These are phyloP conservation scores for Vitis hybrid DNA, from an alignment of 177 flowering plant genomes.

Conservation along the genomic window DNA sequence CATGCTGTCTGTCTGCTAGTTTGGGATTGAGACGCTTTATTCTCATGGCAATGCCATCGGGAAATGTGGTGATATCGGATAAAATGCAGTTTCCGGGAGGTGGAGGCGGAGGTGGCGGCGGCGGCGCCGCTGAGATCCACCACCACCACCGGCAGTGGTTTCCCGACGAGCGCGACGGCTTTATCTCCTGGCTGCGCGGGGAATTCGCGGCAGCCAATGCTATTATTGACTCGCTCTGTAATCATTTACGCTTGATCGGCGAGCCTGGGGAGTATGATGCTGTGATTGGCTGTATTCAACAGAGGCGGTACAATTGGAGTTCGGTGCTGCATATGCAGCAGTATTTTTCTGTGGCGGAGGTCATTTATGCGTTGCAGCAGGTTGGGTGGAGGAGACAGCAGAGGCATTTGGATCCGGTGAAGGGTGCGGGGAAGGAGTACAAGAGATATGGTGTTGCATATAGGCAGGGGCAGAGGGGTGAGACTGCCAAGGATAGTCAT, in stretches of 20 bases:
- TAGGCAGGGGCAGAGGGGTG: conserved; percentile 40
- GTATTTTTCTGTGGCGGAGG: conserved; percentile 70
- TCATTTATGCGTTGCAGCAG: conserved; percentile 59
- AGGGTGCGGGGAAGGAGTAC: conserved; percentile 35
- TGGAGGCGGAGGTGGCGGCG: conserved; percentile 21
- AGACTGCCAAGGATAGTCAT: conserved; percentile 32
- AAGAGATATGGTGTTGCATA: conserved; percentile 38
- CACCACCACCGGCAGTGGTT: conserved; percentile 46
- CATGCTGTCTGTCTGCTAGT: conserved; percentile 19
- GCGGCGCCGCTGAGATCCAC: conserved; percentile 34
- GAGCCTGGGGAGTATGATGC: conserved; percentile 77
- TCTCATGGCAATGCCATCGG: conserved; percentile 78
- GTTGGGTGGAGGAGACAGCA: conserved; percentile 58
- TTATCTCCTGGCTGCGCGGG: conserved; percentile 70
- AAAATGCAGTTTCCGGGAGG: conserved; percentile 54
- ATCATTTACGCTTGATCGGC: conserved; percentile 56
- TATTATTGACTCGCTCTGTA: conserved; percentile 69
- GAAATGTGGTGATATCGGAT: conserved; percentile 53
- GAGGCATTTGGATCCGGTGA: conserved; percentile 33
- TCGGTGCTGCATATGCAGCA: conserved; percentile 88
- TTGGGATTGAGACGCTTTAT: conserved; percentile 1
- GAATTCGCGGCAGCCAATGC: conserved; percentile 94
- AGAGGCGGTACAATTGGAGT: conserved; percentile 79
- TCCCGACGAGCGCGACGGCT: conserved; percentile 76
- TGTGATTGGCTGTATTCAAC: conserved; percentile 59